These are phyloP conservation scores for Papiliotrema laurentii DNA, from an alignment of 1,284 basidiomycete species.

Conservation along the genomic window DNA sequence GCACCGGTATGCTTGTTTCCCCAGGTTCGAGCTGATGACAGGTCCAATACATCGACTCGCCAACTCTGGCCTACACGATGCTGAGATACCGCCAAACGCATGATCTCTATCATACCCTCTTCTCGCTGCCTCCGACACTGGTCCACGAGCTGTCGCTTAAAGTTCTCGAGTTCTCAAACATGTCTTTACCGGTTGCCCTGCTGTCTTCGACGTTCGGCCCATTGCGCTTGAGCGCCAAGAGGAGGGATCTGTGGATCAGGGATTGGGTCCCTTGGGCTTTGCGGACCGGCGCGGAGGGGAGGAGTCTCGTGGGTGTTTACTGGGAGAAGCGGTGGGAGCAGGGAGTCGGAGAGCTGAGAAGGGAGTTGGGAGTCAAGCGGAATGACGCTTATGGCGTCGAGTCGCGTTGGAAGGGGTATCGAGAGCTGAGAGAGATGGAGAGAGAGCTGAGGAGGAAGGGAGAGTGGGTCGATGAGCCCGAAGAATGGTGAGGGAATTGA, in stretches of 20 bases:
- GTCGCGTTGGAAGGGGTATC: conserved; percentile 47
- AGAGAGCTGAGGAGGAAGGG: conserved; percentile 38
- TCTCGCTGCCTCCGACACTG: conserved; percentile 80
- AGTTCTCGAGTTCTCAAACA: conserved; percentile 89
- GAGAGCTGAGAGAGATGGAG: conserved; percentile 44
- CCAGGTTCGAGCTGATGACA: conserved; percentile 28
- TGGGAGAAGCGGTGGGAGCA: conserved; percentile 95
- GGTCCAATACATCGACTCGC: conserved; percentile 91
- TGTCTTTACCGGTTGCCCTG: conserved; percentile 82
- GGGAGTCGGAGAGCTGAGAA: conserved; percentile 47
- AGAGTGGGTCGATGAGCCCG: conserved; percentile 48
- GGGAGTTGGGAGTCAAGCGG: conserved; percentile 27
- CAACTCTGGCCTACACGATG: conserved; percentile 93
- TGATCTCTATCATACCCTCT: conserved; percentile 83
- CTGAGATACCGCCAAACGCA: conserved; percentile 97
- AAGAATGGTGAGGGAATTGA: conserved; percentile 34
- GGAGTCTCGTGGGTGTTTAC: conserved; percentile 81
- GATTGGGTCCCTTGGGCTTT: conserved; percentile 91
- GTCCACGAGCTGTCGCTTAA: conserved; percentile 95
- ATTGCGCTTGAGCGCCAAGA: conserved; percentile 35
- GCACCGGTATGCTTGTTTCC: conserved; percentile 62
- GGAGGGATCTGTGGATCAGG: conserved; percentile 35
- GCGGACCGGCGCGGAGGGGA: conserved; percentile 65
- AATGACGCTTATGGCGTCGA: conserved; percentile 35
- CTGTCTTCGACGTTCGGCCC: conserved; percentile 72